Base-by-base conservation (phyloP, 805 yeast genomes). In the Yarrowia osloensis region DNA sequence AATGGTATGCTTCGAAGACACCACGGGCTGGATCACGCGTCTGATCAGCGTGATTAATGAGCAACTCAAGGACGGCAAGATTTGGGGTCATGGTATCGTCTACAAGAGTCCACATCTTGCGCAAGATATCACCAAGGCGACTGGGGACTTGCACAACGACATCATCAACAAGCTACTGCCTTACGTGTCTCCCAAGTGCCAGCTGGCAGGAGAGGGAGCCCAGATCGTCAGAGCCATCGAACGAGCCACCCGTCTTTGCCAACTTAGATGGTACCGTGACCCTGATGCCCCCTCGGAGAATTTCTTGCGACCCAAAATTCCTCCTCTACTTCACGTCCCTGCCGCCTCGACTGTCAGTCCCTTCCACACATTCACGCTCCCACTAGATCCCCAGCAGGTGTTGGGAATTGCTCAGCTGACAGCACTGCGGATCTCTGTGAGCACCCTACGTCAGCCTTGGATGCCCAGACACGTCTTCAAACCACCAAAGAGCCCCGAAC, bases 341-440 rank as follows among this genome's bases (percentile, higher is more conserved):
- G 68, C 73, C 0, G 73, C 74, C 5, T 72, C 76, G 8, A 72
- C 76, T 3, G 70, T 75, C 2, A 67, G 74, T 7, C 78, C 78
- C 9, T 76, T 76, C 63, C 78, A 75, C 44, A 74, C 78, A 1
- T 76, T 76, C 55, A 75, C 77, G 6, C 68, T 75, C 1, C 78
- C 78, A 0, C 69, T 75, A 22, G 65, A 68, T 21, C 47, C 73
- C 0, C 28, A 52, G 0, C 74, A 75, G 57, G 71, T 75, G 13
- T 67, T 71, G 8, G 68, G 70, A 17, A 73, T 75, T 11, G 70
- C 73, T 8, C 74, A 73, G 42, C 65, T 70, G 19, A 69, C 74
- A 7, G 75, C 77, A 1, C 65, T 72, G 17, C 68, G 75, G 29
- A 71, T 73, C 8, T 70, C 76, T 7, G 71, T 71, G 39, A 50